A percentile compares a stretch with the other conserved stretches of the same genome.
Conservation (phyloP, 768 basidiomycete genomes). For the Phlebiopsis flavidoalba region DNA sequence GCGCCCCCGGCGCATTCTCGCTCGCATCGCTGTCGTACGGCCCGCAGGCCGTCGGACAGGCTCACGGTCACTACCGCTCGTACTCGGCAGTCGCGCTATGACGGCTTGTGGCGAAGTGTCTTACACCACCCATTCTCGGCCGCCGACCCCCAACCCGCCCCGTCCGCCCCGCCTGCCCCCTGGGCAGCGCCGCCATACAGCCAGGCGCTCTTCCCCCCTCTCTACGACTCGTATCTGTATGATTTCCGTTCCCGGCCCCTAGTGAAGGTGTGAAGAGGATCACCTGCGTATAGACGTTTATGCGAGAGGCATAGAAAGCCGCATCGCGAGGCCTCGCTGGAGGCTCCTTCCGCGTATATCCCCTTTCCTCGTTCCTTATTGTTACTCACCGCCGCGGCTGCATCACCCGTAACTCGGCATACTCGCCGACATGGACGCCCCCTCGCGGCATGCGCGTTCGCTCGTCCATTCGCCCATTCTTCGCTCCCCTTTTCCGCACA, state of each 20-base stretch:
- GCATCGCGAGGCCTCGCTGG: slow-evolving; percentile 12
- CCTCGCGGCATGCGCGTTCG: slow-evolving; percentile 28
- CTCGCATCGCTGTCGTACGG: slow-evolving; percentile 54
- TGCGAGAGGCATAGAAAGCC: slow-evolving; percentile 23
- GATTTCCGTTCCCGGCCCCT: slow-evolving; percentile 18
- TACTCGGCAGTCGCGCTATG: slow-evolving; percentile 57
- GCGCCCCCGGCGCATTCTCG: slow-evolving; percentile 37
- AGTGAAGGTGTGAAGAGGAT: slow-evolving; percentile 20
- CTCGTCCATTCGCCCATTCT: slow-evolving; percentile 33
- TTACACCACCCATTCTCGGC: slow-evolving; percentile 40
- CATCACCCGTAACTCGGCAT: slow-evolving; percentile 15
- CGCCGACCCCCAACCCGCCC: too few relatives aligned
- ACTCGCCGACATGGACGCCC: slow-evolving; percentile 19
- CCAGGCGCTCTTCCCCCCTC: slow-evolving; percentile 21
- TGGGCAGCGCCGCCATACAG: slow-evolving; percentile 38
- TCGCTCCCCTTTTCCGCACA: slow-evolving; percentile 31
- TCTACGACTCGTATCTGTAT: slow-evolving; percentile 20
- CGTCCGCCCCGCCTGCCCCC: slow-evolving; percentile 31
- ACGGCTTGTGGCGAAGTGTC: slow-evolving; percentile 37
- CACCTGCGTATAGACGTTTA: slow-evolving; percentile 15
- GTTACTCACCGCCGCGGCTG: slow-evolving; percentile 17
- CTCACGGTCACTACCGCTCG: slow-evolving; percentile 49
- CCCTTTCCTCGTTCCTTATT: slow-evolving; percentile 19
- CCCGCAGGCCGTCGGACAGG: slow-evolving; percentile 39
- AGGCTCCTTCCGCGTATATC: slow-evolving; percentile 12